These are phyloP conservation scores for Bothriochloa decipiens DNA, from an alignment of 176 grass and related monocot genomes.

Conservation along the genomic window DNA sequence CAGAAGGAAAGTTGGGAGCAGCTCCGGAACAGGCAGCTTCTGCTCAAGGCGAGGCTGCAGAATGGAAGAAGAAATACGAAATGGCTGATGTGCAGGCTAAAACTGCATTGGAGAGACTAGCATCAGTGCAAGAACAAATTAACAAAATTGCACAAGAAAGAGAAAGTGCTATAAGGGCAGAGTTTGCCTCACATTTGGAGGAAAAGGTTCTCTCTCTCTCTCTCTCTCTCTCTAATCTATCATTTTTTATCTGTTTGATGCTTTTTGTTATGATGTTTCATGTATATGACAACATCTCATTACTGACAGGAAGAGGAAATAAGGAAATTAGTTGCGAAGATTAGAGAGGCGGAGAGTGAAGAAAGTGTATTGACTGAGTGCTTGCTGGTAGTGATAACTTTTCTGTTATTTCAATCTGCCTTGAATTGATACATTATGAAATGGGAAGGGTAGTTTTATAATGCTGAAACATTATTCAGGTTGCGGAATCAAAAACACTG, in stretches of 20 bases:
- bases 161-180: conserved; percentile 65
- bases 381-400: conserved; percentile 51
- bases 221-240: background rate
- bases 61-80: conserved; percentile 84
- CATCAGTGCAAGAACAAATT: conserved; percentile 65
- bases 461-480: conserved; percentile 44
- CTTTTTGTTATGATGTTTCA: conserved; percentile 3
- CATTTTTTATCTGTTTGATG: background rate
- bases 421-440: conserved; percentile 10
- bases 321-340: conserved; percentile 64
- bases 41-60: conserved; percentile 69
- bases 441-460: conserved; percentile 17
- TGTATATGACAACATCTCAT: conserved; percentile 22
- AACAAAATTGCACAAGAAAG: conserved; percentile 77
- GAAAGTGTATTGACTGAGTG: conserved; percentile 49
- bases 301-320: conserved; percentile 73
- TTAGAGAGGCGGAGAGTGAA: conserved; percentile 51
- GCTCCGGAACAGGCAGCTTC: conserved; percentile 64
- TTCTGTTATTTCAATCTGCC: conserved; percentile 7
- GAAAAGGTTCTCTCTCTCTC: conserved; percentile 59
- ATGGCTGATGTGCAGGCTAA: conserved; percentile 67
- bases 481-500: conserved; percentile 47
- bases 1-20: conserved; percentile 63
- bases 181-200: conserved; percentile 59
- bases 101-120: conserved; percentile 68